Evolutionary conservation across 202 grass and related monocot species (phyloP).

Genomic region (Miscanthus sacchariflorus): DNA sequence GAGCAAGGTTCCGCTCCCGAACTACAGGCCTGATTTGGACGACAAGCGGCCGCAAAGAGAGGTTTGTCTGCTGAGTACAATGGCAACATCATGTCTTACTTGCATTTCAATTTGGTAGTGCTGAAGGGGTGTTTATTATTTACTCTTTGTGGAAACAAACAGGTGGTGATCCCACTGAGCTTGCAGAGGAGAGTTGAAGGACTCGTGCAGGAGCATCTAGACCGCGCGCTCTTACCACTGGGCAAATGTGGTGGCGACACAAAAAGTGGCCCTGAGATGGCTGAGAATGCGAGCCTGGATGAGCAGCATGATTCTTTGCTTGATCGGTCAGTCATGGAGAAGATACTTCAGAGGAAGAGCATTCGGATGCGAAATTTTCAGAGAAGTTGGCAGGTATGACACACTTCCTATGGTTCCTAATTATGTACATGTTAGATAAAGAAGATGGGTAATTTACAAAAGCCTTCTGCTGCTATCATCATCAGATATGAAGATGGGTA

Average conservation of each 20-base stretch:
- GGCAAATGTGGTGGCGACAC: constrained; percentile 46
- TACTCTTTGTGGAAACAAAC: constrained; percentile 34
- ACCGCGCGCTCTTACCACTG: constrained; percentile 59
- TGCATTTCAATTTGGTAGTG: constrained; percentile 17
- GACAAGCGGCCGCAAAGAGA: constrained; percentile 96
- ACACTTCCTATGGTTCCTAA: constrained; percentile 1
- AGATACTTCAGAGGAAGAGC: constrained; percentile 94
- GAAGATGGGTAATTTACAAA: not conserved
- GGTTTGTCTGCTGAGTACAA: constrained; percentile 36
- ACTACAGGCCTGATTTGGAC: constrained; percentile 93
- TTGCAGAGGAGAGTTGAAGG: constrained; percentile 96
- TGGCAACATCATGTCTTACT: constrained; percentile 41
- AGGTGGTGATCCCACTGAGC: constrained; percentile 90
- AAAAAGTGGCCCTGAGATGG: constrained; percentile 38
- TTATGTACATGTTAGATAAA: constrained; percentile 21
- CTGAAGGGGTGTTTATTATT: not conserved
- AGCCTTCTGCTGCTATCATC: constrained; percentile 7
- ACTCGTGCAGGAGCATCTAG: constrained; percentile 89
- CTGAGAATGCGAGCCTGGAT: constrained; percentile 50
- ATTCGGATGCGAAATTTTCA: constrained; percentile 89
- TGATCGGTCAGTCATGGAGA: constrained; percentile 89
- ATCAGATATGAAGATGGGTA: not conserved
- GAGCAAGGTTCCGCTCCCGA: constrained; percentile 95
- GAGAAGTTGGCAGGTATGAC: constrained; percentile 86
- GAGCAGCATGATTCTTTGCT: constrained; percentile 75